phyloP scores from a whole-genome alignment of 1,284 basidiomycete genomes.

The Leucoagaricus sp. region DNA sequence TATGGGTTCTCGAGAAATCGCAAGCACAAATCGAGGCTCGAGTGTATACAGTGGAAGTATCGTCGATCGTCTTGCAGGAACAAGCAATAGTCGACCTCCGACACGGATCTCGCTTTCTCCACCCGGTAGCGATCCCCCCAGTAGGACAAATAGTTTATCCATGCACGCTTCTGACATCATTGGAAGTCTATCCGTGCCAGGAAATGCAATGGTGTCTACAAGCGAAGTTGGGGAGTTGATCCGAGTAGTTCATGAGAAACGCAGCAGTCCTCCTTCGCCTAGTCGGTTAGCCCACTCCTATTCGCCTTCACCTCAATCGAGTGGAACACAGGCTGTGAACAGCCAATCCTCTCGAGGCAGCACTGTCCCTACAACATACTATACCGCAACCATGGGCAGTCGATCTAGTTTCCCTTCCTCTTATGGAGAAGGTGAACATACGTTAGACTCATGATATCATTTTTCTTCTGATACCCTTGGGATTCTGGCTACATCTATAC shows the following conservation, averaged over 20 bases:
- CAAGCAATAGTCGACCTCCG: constrained; percentile 29
- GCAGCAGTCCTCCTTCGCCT: neutral
- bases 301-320: neutral
- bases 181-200: neutral
- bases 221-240: constrained; percentile 36
- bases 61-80: constrained; percentile 15
- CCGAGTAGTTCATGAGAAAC: constrained; percentile 19
- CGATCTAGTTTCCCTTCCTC: constrained; percentile 7
- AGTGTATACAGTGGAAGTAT: constrained; percentile 25
- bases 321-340: constrained; percentile 4
- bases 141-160: constrained; percentile 31
- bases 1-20: constrained; percentile 59
- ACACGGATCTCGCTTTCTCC: constrained; percentile 32
- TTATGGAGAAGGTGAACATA: neutral
- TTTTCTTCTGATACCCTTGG: neutral
- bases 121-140: constrained; percentile 30
- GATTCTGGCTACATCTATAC: constrained; percentile 1
- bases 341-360: constrained; percentile 13
- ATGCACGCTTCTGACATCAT: constrained; percentile 21
- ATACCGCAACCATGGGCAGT: constrained; percentile 13
- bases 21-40: constrained; percentile 31
- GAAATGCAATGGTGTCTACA: constrained; percentile 22
- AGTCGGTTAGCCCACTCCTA: neutral
- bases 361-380: constrained; percentile 9
- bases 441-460: neutral